A percentile compares a stretch with the other conserved stretches of the same genome.
phyloP scores from a whole-genome alignment of 257 asterid genomes.

The Lycium ferocissimum region DNA sequence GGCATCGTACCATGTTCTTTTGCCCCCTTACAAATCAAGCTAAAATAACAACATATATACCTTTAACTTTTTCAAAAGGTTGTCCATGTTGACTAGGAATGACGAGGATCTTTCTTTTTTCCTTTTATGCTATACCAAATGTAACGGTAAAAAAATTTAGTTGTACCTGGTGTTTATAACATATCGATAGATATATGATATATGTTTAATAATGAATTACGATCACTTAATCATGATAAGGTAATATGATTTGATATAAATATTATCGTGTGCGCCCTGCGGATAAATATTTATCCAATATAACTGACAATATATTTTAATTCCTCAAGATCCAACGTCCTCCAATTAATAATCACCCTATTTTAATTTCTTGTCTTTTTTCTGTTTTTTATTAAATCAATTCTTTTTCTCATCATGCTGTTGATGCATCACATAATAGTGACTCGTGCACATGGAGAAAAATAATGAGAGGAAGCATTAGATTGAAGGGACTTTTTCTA shows the following conservation, averaged over 20 bases:
- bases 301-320: background rate
- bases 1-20: slow-evolving; percentile 23
- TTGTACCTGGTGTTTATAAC: no score
- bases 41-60: background rate
- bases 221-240: no score
- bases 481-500: background rate
- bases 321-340: background rate
- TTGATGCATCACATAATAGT: background rate
- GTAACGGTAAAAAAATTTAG: no score
- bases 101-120: background rate
- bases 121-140: no score
- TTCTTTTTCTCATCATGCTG: background rate
- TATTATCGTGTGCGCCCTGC: no score
- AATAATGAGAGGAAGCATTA: background rate
- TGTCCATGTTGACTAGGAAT: background rate
- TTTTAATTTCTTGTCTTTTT: background rate
- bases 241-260: no score
- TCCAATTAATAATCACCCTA: background rate
- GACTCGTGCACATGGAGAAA: background rate
- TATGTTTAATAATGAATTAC: no score
- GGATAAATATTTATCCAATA: no score
- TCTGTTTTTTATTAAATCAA: no score
- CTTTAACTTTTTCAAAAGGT: slow-evolving; percentile 23
- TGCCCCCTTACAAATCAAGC: slow-evolving; percentile 16
- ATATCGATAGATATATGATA: no score